phyloP scores from a whole-genome alignment of 495 filamentous ascomycete species.

The Aspergillus indologenus region DNA sequence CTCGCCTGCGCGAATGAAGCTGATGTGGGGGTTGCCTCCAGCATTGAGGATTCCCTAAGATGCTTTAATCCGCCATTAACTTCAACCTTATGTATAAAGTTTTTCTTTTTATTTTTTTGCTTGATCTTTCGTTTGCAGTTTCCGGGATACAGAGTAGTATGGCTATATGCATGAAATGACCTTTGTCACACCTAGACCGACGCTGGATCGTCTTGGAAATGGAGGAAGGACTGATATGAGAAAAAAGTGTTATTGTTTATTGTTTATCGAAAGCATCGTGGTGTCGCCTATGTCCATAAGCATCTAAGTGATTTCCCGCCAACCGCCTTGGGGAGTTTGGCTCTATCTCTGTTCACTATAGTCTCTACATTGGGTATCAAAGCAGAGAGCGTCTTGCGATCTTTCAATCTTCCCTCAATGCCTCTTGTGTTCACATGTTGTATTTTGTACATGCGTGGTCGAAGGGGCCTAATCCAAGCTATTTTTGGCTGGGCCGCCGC shows the following conservation, averaged over 20 bases:
- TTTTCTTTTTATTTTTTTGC: slow-evolving; percentile 24
- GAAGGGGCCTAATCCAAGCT: no score
- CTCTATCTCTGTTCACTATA: slow-evolving; percentile 10
- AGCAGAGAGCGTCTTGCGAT: slow-evolving; percentile 15
- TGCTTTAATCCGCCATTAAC: slow-evolving; percentile 33
- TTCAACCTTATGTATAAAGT: slow-evolving; percentile 46
- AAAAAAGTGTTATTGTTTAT: slow-evolving; percentile 26
- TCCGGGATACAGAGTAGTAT: slow-evolving; percentile 30
- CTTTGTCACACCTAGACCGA: slow-evolving; percentile 34
- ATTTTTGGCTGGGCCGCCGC: no score
- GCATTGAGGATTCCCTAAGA: slow-evolving; percentile 32
- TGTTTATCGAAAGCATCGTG: slow-evolving; percentile 15
- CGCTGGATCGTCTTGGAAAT: slow-evolving; percentile 47
- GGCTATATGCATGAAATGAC: slow-evolving; percentile 36
- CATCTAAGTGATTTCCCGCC: slow-evolving; percentile 6
- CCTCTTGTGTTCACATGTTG: slow-evolving; percentile 1
- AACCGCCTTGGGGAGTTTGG: slow-evolving; percentile 7
- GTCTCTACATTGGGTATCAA: slow-evolving; percentile 24
- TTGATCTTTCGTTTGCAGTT: slow-evolving; percentile 18
- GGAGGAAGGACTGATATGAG: slow-evolving; percentile 23
- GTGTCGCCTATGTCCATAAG: slow-evolving; percentile 16
- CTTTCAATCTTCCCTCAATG: slow-evolving; percentile 8
- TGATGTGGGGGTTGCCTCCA: slow-evolving; percentile 19
- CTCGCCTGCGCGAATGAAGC: slow-evolving; percentile 3
- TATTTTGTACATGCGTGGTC: slow-evolving; percentile 1